A percentile compares a stretch with the other conserved stretches of the same genome.
Evolutionary conservation across 176 grass and related monocot species (phyloP).

Genomic region (Rhynchospora tenuis): DNA sequence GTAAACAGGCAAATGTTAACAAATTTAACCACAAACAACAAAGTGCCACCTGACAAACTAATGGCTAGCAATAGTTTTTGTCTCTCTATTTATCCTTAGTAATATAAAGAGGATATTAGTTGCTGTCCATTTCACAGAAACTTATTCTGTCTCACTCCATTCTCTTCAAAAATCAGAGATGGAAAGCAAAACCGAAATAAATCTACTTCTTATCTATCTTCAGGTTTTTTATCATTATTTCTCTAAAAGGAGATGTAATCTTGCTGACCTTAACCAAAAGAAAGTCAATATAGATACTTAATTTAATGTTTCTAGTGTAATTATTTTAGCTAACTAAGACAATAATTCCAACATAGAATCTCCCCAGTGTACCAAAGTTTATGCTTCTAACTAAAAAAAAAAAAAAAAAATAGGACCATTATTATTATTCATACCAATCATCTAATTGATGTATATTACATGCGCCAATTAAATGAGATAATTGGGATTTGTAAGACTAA

Average conservation of each 20-base stretch:
- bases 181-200: not conserved
- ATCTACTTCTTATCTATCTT: not conserved
- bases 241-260: not conserved
- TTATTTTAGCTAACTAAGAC: not conserved
- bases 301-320: not conserved
- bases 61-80: not conserved
- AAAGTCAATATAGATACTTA: not conserved
- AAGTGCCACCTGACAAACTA: slow-evolving; percentile 6
- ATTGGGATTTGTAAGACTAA: not conserved
- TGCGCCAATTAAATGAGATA: not conserved
- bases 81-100: not conserved
- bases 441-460: not conserved
- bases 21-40: slow-evolving; percentile 1
- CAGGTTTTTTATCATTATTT: not conserved
- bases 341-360: not conserved
- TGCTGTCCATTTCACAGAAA: not conserved
- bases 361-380: not conserved
- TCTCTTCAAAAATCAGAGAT: not conserved
- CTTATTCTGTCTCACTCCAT: not conserved
- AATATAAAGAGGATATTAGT: not conserved
- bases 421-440: not conserved
- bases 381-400: not conserved
- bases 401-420: not conserved
- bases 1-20: not conserved
- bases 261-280: not conserved